Evolutionary conservation across 139 green algal species (phyloP).

Genomic region (Monoraphidium neglectum): DNA sequence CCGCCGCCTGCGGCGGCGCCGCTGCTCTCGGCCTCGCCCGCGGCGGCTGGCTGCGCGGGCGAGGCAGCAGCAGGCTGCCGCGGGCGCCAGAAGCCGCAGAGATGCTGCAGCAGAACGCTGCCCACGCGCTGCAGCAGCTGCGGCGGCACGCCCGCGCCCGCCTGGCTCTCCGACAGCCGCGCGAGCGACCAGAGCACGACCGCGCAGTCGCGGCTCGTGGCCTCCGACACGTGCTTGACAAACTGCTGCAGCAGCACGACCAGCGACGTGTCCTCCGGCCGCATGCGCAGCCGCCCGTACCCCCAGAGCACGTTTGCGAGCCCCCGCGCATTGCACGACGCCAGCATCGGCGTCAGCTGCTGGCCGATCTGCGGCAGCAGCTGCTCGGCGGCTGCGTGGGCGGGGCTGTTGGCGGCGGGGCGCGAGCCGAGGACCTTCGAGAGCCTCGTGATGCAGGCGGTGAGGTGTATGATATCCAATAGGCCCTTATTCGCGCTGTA

Average conservation of each 20-base stretch:
- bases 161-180: constrained; percentile 4
- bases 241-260: constrained; percentile 1
- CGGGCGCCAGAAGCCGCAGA: too few species aligned
- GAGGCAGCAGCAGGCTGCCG: too few species aligned
- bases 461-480: constrained; percentile 31
- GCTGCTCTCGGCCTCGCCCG: too few species aligned
- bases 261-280: constrained; percentile 5
- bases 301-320: constrained; percentile 32
- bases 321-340: constrained; percentile 6
- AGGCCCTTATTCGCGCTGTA: constrained; percentile 5
- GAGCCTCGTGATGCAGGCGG: constrained; percentile 28
- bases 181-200: constrained; percentile 25
- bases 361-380: constrained; percentile 15
- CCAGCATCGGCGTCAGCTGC: constrained; percentile 19
- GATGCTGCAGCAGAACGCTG: neutral
- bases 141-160: neutral
- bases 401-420: too few species aligned
- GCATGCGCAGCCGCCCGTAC: constrained; percentile 16
- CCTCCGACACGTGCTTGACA: neutral
- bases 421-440: constrained; percentile 25
- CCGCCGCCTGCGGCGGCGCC: too few species aligned
- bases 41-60: too few species aligned
- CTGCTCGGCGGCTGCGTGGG: neutral
- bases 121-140: constrained; percentile 9
- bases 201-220: constrained; percentile 21